Percentiles rank a stretch among this genome's conserved stretches.
Evolutionary conservation across 768 basidiomycete species (phyloP).

Genomic region (Phanerochaete sordida): DNA sequence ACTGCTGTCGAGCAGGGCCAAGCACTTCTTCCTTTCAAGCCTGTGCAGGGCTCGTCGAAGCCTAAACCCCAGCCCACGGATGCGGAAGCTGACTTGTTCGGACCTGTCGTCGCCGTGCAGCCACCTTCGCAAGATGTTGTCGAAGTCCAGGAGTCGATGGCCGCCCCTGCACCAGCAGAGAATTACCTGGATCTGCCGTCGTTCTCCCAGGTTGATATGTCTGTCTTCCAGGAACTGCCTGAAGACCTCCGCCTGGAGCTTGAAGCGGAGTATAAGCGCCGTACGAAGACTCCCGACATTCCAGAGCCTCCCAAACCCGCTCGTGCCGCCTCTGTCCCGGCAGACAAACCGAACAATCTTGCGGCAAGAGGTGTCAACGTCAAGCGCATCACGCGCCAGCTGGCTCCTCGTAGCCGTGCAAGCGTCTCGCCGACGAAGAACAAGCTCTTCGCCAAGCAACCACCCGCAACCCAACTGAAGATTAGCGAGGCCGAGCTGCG

Average conservation of each 20-base stretch:
- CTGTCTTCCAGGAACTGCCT: slow-evolving; percentile 69
- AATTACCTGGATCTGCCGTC: slow-evolving; percentile 49
- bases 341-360: slow-evolving; percentile 8
- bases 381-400: slow-evolving; percentile 59
- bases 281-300: slow-evolving; percentile 47
- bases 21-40: slow-evolving; percentile 55
- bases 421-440: slow-evolving; percentile 34
- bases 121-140: slow-evolving; percentile 31
- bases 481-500: slow-evolving; percentile 56
- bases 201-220: slow-evolving; percentile 72
- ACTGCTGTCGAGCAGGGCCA: slow-evolving; percentile 47
- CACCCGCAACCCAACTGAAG: slow-evolving; percentile 33
- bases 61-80: neutral
- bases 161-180: no score
- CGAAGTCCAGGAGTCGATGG: slow-evolving; percentile 4
- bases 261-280: slow-evolving; percentile 60
- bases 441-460: slow-evolving; percentile 34
- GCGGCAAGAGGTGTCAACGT: slow-evolving; percentile 39
- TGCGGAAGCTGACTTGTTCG: neutral
- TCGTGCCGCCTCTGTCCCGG: slow-evolving; percentile 4
- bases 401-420: slow-evolving; percentile 52
- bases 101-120: slow-evolving; percentile 14
- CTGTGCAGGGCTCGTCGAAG: slow-evolving; percentile 13
- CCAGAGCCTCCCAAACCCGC: slow-evolving; percentile 1
- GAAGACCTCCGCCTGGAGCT: slow-evolving; percentile 66